Evolutionary conservation across 2,329 filamentous ascomycete species (phyloP).

Genomic region (Daldinia eschscholtzii): DNA sequence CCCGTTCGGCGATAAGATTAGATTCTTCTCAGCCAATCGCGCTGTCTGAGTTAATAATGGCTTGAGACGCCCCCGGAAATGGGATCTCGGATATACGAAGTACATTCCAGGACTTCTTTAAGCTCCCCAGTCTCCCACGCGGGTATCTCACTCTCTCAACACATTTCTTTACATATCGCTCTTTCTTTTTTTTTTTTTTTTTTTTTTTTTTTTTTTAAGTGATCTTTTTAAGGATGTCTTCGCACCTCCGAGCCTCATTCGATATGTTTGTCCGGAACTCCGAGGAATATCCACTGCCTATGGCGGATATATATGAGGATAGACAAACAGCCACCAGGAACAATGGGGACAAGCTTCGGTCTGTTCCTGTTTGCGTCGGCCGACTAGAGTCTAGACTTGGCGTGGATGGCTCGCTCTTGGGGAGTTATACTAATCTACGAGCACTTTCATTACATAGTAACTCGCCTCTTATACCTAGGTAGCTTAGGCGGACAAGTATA

Average conservation of each 20-base stretch:
- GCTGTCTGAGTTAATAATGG: conserved; percentile 2
- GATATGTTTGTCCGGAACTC: conserved; percentile 36
- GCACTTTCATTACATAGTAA: conserved; percentile 2
- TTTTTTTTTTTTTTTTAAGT: not conserved
- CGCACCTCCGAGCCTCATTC: conserved; percentile 29
- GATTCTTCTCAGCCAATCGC: conserved; percentile 4
- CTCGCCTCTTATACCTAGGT: conserved; percentile 7
- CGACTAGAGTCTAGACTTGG: conserved; percentile 10
- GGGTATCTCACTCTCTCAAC: not conserved
- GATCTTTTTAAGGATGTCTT: conserved; percentile 10
- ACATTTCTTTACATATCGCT: not conserved
- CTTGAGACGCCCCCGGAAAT: not conserved
- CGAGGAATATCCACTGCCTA: conserved; percentile 17
- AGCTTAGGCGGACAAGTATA: not conserved
- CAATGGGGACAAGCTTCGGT: conserved; percentile 1
- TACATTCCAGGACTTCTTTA: conserved; percentile 2
- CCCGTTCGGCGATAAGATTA: conserved; percentile 13
- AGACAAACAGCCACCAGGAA: conserved; percentile 5
- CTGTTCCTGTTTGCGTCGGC: conserved; percentile 29
- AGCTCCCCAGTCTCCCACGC: not conserved
- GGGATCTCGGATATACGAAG: conserved; percentile 10
- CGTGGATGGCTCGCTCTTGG: conserved; percentile 1
- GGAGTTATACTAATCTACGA: conserved; percentile 5
- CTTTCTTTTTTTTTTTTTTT: not conserved
- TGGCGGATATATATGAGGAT: not conserved